phyloP scores from a whole-genome alignment of 768 basidiomycete genomes.

The Tulasnella sp. region DNA sequence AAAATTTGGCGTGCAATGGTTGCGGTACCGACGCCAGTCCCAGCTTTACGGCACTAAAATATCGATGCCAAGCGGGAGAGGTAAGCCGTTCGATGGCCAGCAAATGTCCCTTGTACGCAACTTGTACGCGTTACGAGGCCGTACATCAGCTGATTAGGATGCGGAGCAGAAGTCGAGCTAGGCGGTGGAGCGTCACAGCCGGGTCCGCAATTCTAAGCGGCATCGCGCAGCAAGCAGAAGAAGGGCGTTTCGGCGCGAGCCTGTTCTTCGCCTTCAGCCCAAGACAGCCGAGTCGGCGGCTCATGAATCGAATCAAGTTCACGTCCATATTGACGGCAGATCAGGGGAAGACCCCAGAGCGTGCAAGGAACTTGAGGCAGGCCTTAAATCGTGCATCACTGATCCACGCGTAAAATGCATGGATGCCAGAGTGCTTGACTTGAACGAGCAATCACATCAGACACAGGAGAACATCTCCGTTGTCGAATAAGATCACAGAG shows the following conservation, averaged over 20 bases:
- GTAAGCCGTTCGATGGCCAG: neutral
- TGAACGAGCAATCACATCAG: neutral
- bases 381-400: neutral
- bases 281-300: neutral
- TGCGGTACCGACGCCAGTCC: neutral
- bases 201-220: neutral
- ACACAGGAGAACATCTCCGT: neutral
- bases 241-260: neutral
- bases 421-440: neutral
- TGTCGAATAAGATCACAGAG: neutral
- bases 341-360: neutral
- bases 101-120: neutral
- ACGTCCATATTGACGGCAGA: neutral
- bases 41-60: neutral
- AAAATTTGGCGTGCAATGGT: neutral
- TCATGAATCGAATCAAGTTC: neutral
- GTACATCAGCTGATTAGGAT: neutral
- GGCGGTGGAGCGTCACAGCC: neutral
- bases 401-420: neutral
- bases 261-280: neutral
- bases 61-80: neutral
- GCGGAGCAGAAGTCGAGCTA: neutral
- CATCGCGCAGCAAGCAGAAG: neutral
- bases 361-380: neutral
- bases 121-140: neutral